Evolutionary conservation across 2,329 filamentous ascomycete genomes (phyloP).

Genomic region (Immersiporthe knoxdaviesiana): DNA sequence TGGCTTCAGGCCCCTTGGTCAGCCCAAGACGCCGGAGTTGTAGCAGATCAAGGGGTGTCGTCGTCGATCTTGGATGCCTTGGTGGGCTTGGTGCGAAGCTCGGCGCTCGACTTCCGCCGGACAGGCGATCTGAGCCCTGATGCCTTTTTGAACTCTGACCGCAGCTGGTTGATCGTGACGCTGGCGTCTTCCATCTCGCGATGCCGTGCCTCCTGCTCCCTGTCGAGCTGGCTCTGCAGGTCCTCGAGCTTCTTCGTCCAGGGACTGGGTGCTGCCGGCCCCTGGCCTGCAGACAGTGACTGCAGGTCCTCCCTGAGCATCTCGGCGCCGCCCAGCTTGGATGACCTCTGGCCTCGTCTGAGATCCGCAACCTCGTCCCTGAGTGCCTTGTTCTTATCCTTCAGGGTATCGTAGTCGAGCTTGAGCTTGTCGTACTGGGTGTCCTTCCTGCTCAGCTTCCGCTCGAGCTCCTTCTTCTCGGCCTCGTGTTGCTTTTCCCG

Average conservation of each 20-base stretch:
- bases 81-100: slow-evolving; percentile 13
- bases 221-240: slow-evolving; percentile 35
- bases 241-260: slow-evolving; percentile 39
- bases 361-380: slow-evolving; percentile 61
- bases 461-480: slow-evolving; percentile 42
- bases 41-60: slow-evolving; percentile 22
- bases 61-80: slow-evolving; percentile 18
- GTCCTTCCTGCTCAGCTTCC: slow-evolving; percentile 35
- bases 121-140: slow-evolving; percentile 13
- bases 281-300: slow-evolving; percentile 31
- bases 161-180: slow-evolving; percentile 26
- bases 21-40: slow-evolving; percentile 16
- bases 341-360: slow-evolving; percentile 54
- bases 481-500: slow-evolving; percentile 43
- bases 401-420: slow-evolving; percentile 56
- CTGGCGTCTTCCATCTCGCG: slow-evolving; percentile 26
- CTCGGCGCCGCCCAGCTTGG: slow-evolving; percentile 42
- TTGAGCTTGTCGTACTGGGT: slow-evolving; percentile 45
- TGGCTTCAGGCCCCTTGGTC: slow-evolving; percentile 12
- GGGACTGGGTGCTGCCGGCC: slow-evolving; percentile 23
- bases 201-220: slow-evolving; percentile 32
- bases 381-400: slow-evolving; percentile 60
- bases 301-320: slow-evolving; percentile 35
- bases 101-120: slow-evolving; percentile 12
- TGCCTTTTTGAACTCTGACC: slow-evolving; percentile 29